Percentiles rank a stretch among this genome's conserved stretches.
These are phyloP conservation scores for Lasiodiplodia gonubiensis DNA, from an alignment of 2,329 filamentous ascomycete genomes.

Conservation along the genomic window DNA sequence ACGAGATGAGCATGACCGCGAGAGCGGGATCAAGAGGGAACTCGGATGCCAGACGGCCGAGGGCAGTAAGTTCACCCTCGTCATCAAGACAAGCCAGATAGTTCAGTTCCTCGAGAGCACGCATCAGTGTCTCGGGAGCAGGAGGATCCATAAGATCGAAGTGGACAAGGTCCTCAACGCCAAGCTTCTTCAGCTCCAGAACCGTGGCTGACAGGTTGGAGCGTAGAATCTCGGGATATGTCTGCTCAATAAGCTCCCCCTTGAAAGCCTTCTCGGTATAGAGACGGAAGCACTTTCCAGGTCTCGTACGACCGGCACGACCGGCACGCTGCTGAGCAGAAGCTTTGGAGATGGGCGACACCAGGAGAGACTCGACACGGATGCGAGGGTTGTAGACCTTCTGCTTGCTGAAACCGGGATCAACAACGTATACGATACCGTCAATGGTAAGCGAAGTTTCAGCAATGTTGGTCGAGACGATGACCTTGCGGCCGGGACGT, in stretches of 20 bases:
- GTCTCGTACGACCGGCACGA: slow-evolving; percentile 97
- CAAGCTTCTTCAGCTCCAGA: slow-evolving; percentile 94
- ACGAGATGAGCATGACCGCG: slow-evolving; percentile 97
- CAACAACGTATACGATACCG: slow-evolving; percentile 98
- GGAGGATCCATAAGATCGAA: slow-evolving; percentile 99
- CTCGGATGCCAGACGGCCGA: slow-evolving; percentile 88
- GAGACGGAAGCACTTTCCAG: slow-evolving; percentile 96
- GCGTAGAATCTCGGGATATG: slow-evolving; percentile 91
- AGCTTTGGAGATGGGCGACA: slow-evolving; percentile 96
- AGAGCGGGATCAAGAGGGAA: slow-evolving; percentile 94
- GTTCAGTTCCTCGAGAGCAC: slow-evolving; percentile 95
- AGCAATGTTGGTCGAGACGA: slow-evolving; percentile 96
- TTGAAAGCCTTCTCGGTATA: slow-evolving; percentile 97
- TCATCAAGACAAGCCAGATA: slow-evolving; percentile 96
- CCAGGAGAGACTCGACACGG: slow-evolving; percentile 93
- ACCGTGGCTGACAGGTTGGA: slow-evolving; percentile 96
- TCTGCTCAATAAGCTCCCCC: slow-evolving; percentile 96
- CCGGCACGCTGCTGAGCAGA: slow-evolving; percentile 96
- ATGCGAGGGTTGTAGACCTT: slow-evolving; percentile 99
- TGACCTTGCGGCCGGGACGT: slow-evolving; percentile 87
- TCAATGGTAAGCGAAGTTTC: slow-evolving; percentile 98
- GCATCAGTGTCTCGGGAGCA: slow-evolving; percentile 97
- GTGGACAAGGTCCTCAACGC: slow-evolving; percentile 92
- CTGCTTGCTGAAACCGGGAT: slow-evolving; percentile 98
- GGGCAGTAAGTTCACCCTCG: slow-evolving; percentile 85